These are phyloP conservation scores for Saccharomyces kudriavzevii DNA, from an alignment of 805 yeast genomes.

Conservation along the genomic window DNA sequence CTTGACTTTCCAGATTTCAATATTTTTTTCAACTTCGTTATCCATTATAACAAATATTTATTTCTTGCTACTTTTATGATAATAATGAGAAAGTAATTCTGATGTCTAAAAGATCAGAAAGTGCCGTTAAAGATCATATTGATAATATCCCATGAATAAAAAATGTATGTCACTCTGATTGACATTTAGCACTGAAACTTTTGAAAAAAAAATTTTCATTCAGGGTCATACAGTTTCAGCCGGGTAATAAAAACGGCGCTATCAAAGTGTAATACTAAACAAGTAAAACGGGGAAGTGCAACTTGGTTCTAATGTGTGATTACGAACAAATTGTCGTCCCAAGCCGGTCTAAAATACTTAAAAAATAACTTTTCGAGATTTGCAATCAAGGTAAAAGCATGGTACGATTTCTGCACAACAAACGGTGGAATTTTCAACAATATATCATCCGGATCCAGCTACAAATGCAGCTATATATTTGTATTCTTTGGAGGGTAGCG, in stretches of 20 bases:
- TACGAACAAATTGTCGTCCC: background rate
- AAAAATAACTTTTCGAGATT: too few relatives aligned
- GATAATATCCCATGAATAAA: background rate
- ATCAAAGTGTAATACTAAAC: background rate
- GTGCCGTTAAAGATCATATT: background rate
- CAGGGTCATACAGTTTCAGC: background rate
- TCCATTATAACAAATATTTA: constrained; percentile 25
- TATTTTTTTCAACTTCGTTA: constrained; percentile 87
- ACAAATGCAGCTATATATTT: background rate
- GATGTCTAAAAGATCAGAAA: background rate
- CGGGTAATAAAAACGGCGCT: background rate
- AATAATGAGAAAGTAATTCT: background rate
- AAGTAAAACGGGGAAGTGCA: background rate
- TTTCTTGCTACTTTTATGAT: background rate
- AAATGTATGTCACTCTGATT: background rate
- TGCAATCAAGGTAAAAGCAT: too few relatives aligned
- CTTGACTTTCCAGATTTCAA: constrained; percentile 98
- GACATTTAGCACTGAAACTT: background rate
- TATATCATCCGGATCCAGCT: background rate
- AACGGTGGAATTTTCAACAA: background rate
- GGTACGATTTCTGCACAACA: background rate
- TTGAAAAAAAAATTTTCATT: background rate
- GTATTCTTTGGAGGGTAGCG: background rate
- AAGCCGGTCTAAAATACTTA: too few relatives aligned
- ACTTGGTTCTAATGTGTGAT: background rate